Percentiles rank a stretch among this genome's conserved stretches.
Conservation (phyloP, 768 basidiomycete species). For the Mycena vulgaris region DNA sequence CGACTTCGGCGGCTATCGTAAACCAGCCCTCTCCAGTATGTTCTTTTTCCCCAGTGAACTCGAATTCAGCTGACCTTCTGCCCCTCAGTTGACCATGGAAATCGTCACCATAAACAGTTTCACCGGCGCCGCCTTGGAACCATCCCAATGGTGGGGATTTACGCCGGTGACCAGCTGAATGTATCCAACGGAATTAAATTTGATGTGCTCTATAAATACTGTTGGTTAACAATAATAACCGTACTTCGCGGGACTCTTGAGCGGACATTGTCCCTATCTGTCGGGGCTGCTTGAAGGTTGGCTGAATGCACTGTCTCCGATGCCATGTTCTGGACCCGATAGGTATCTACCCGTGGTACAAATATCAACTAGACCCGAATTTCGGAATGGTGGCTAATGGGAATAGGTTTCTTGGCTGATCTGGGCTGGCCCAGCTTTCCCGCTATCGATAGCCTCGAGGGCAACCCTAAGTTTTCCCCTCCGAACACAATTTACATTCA, state of each 20-base stretch:
- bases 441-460: no score
- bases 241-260: constrained; percentile 11
- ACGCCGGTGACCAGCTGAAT: constrained; percentile 20
- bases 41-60: constrained; percentile 5
- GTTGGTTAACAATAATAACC: constrained; percentile 6
- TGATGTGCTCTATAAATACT: constrained; percentile 15
- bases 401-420: no score
- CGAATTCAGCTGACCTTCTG: constrained; percentile 9
- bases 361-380: constrained; percentile 17
- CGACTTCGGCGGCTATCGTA: constrained; percentile 16
- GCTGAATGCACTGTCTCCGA: constrained; percentile 9
- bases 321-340: constrained; percentile 14
- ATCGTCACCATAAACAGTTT: constrained; percentile 12
- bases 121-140: constrained; percentile 4
- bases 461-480: no score
- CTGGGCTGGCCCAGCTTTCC: no score
- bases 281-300: constrained; percentile 17
- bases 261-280: constrained; percentile 12
- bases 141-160: constrained; percentile 25
- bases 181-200: constrained; percentile 9
- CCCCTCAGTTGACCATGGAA: constrained; percentile 26
- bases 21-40: constrained; percentile 21
- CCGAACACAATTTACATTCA: no score
- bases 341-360: constrained; percentile 13
- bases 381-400: no score